Evolutionary conservation across 2,329 filamentous ascomycete genomes (phyloP).

Genomic region (Pseudogymnoascus pannorum): DNA sequence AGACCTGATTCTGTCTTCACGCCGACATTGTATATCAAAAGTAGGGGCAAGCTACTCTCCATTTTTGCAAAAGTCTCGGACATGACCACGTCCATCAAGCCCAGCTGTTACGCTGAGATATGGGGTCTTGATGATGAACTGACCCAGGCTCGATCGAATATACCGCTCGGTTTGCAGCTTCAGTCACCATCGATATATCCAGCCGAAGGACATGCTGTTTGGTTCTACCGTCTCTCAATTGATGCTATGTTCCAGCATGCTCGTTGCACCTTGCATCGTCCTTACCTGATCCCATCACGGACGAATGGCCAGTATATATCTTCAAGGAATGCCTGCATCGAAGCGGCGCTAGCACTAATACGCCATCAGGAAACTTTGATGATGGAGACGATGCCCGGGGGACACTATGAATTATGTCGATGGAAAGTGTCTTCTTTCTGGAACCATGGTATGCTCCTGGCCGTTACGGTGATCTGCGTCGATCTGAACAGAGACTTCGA

Average conservation of each 20-base stretch:
- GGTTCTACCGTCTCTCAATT: not conserved
- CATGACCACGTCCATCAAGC: not conserved
- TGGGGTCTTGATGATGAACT: not conserved
- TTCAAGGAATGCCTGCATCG: conserved; percentile 45
- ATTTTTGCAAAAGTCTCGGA: not conserved
- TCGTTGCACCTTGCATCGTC: conserved; percentile 36
- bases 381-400: conserved; percentile 31
- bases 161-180: not conserved
- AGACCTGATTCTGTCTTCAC: conserved; percentile 51
- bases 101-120: not conserved
- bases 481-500: not conserved
- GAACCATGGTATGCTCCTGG: conserved; percentile 54
- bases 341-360: conserved; percentile 42
- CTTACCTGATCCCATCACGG: conserved; percentile 39
- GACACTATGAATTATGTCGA: conserved; percentile 20
- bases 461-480: conserved; percentile 51
- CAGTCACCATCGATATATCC: not conserved
- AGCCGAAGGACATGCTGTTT: not conserved
- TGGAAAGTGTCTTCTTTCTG: conserved; percentile 51
- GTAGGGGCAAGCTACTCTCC: not conserved
- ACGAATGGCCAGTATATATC: conserved; percentile 42
- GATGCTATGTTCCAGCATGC: not conserved
- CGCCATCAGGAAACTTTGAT: conserved; percentile 40
- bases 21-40: conserved; percentile 39
- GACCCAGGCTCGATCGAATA: not conserved